Conservation (phyloP, 2,329 filamentous ascomycete genomes). For the Clonostachys solani region DNA sequence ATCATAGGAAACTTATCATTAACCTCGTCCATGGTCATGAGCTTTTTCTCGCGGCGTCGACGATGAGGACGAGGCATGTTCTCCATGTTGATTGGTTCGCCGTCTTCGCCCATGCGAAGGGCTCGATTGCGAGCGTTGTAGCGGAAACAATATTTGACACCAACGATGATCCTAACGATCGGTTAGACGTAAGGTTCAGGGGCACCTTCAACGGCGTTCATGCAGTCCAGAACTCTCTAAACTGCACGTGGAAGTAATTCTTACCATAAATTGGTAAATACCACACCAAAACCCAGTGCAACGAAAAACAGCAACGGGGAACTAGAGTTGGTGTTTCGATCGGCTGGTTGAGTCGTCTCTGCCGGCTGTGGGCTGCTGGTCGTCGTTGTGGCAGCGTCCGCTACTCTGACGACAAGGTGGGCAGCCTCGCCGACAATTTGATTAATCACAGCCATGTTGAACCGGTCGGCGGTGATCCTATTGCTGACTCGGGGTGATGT, state of each 20-base stretch:
- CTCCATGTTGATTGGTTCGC: conserved; percentile 84
- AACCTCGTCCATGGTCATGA: conserved; percentile 99
- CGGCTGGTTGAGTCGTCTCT: conserved; percentile 1
- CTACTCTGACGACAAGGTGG: conserved; percentile 27
- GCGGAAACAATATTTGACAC: conserved; percentile 98
- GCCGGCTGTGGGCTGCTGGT: conserved; percentile 10
- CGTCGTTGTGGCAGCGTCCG: conserved; percentile 7
- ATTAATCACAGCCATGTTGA: conserved; percentile 27
- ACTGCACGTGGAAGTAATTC: conserved; percentile 18
- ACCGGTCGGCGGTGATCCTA: too few relatives aligned
- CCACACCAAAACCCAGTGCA: conserved; percentile 92
- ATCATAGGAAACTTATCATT: conserved; percentile 94
- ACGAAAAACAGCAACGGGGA: conserved; percentile 72
- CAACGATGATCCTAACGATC: conserved; percentile 88
- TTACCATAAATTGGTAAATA: conserved; percentile 98
- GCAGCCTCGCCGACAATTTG: conserved; percentile 28
- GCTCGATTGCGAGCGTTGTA: conserved; percentile 93
- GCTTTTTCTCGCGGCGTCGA: conserved; percentile 89
- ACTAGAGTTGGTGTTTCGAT: conserved; percentile 22
- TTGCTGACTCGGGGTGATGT: too few relatives aligned
- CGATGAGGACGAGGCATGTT: conserved; percentile 82
- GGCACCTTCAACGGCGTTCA: too few relatives aligned
- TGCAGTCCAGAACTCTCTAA: background rate
- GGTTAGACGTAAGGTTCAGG: background rate
- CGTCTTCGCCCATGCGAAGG: conserved; percentile 71